Conservation (phyloP, 331 rosid species). For the Erythrophleum ivorense region DNA sequence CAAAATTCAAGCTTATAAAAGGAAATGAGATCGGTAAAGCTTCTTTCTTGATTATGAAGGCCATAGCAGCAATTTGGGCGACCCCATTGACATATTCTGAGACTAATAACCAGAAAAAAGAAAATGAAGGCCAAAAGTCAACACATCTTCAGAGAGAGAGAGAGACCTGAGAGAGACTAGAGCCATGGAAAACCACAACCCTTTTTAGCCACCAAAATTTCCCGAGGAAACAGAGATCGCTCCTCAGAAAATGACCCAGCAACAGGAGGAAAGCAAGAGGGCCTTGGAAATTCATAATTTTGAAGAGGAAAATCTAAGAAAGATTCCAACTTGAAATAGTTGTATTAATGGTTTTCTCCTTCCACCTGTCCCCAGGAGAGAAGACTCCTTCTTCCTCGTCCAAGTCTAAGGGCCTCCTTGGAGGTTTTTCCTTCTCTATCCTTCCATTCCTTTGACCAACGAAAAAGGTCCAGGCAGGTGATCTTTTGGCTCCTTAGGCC, state of each 20-base stretch:
- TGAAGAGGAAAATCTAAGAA: background rate
- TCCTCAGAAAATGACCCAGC: background rate
- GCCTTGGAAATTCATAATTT: background rate
- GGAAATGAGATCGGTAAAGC: slow-evolving; percentile 21
- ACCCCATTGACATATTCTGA: slow-evolving; percentile 34
- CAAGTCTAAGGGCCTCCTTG: background rate
- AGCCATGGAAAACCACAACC: background rate
- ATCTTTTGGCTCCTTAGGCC: background rate
- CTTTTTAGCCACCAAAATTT: background rate
- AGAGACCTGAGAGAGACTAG: slow-evolving; percentile 19
- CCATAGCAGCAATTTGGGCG: background rate
- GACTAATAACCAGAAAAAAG: slow-evolving; percentile 17
- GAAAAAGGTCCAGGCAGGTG: background rate
- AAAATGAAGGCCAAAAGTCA: slow-evolving; percentile 25
- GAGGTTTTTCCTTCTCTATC: background rate
- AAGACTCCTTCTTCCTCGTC: slow-evolving; percentile 2
- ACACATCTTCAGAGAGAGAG: slow-evolving; percentile 14
- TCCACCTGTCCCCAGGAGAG: background rate
- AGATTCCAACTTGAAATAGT: background rate
- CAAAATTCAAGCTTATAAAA: background rate
- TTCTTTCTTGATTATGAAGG: background rate
- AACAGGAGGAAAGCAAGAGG: background rate
- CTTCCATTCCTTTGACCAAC: slow-evolving; percentile 5
- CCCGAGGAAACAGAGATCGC: slow-evolving; percentile 17
- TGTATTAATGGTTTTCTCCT: background rate